A percentile compares a stretch with the other conserved stretches of the same genome.
Conservation (phyloP, 108 stramenopile genomes). For the Fragilaria radians region DNA sequence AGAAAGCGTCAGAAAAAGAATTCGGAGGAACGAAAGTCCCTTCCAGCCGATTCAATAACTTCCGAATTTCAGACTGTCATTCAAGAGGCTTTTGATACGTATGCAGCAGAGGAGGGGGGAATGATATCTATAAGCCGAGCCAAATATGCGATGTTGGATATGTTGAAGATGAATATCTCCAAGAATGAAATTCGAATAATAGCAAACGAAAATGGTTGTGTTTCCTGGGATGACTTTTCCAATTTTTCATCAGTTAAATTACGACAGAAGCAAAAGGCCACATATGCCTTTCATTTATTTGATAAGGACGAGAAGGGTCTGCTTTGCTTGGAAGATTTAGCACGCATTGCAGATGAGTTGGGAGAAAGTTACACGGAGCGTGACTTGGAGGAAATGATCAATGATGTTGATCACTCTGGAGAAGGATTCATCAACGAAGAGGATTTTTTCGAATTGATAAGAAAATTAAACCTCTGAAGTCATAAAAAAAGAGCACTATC, state of each 20-base stretch:
- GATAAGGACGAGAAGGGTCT: background rate
- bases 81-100: background rate
- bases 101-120: background rate
- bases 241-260: background rate
- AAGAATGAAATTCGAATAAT: background rate
- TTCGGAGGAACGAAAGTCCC: too few species aligned
- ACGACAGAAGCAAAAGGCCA: background rate
- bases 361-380: background rate
- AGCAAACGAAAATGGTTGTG: background rate
- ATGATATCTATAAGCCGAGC: background rate
- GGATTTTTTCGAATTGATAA: background rate
- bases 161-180: background rate
- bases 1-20: too few species aligned
- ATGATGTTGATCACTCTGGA: background rate
- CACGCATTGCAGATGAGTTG: background rate
- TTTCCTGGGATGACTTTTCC: background rate
- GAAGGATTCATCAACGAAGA: background rate
- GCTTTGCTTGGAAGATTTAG: background rate
- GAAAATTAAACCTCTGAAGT: background rate
- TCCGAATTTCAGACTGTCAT: too few species aligned
- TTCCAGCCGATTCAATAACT: too few species aligned
- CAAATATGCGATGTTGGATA: background rate
- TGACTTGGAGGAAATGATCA: background rate
- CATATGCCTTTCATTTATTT: background rate
- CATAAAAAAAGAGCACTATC: too few species aligned